Percentiles rank a stretch among this genome's conserved stretches.
phyloP scores from a whole-genome alignment of 352 stramenopile genomes.

The Globisporangium echinulatum region DNA sequence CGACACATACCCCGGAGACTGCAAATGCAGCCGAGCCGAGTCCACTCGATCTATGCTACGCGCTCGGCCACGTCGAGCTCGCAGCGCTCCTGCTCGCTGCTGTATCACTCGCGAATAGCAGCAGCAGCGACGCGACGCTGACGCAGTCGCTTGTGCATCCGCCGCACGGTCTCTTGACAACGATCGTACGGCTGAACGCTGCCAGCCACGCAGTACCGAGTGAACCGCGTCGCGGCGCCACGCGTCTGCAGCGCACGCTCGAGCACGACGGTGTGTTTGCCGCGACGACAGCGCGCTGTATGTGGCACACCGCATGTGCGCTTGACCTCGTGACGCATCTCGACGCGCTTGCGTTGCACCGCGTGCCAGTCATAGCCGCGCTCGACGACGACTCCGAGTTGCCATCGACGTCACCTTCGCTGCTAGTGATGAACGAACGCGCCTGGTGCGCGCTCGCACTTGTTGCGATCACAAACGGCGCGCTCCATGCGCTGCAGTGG shows the following conservation, averaged over 20 bases:
- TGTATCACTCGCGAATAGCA: too few relatives aligned
- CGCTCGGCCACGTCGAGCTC: slow-evolving; percentile 4
- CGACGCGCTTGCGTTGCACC: slow-evolving; percentile 20
- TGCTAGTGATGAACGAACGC: too few relatives aligned
- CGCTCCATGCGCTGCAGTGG: slow-evolving; percentile 37
- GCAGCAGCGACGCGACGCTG: too few relatives aligned
- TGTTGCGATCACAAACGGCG: slow-evolving; percentile 19
- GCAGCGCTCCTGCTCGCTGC: neutral
- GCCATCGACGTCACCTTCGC: too few relatives aligned
- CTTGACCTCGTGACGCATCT: slow-evolving; percentile 30
- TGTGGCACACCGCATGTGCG: slow-evolving; percentile 12
- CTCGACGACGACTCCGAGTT: too few relatives aligned
- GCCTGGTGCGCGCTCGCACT: slow-evolving; percentile 10
- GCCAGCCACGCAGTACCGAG: too few relatives aligned
- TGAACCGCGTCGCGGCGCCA: too few relatives aligned
- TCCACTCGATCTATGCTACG: slow-evolving; percentile 3
- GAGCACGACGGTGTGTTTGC: neutral
- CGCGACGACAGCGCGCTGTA: neutral
- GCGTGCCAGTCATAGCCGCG: neutral
- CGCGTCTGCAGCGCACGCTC: neutral
- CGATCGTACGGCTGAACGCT: slow-evolving; percentile 5
- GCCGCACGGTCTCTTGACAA: neutral
- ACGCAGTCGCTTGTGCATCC: too few relatives aligned
- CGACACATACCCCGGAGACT: neutral
- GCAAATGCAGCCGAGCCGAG: neutral